Evolutionary conservation across 768 basidiomycete genomes (phyloP), one percentile per base, ranked within the genome.

Genomic region (Suillus cothurnatus): DNA sequence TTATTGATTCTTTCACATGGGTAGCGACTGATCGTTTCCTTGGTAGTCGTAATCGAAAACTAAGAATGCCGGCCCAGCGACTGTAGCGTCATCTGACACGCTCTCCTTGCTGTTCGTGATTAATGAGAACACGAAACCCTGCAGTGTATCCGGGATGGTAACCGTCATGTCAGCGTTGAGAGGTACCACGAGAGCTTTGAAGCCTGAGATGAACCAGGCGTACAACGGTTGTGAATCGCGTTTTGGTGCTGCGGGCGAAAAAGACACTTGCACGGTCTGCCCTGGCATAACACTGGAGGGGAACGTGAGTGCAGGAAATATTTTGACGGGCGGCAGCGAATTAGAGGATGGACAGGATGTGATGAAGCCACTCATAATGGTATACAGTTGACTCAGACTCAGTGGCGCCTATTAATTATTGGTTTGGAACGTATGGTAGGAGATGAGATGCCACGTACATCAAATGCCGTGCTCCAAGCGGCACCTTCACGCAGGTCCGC

Each of bases 381-480:
- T 82, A 65, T 72, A 77, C 34, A 81, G 77, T 63, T 84, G 78
- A 67, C 76, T 79, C 55, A 77, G 73, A 8, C 74, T 70, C 28
- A 85, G 75, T 6, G 82, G 78, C 1, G 79, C 81, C 82, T 82
- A 39, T 32, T 39, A 31, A 67, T 60, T 6, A 19, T 28, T 21
- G 4, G 71, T 63, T 45, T 56, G 77, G 72, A 15, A 73, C 77
- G 74, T 72, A 76, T 63, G 63, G 72, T 62, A 71, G 74, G 66
- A 74, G 64, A 61, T 26, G 28, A 52, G 41, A 55, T n/a, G 57
- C 65, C 65, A 65, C 70, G n/a, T 66, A 83, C 87, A 73, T 90
- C 88, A 71, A 88, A 86, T 8, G 87, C 77, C 4, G 82, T 81
- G 60, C 82, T 84, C 88, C 88, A 90, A 1, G 85, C 80, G 43